phyloP scores from a whole-genome alignment of 2,329 filamentous ascomycete genomes.

The Colletotrichum camelliae region DNA sequence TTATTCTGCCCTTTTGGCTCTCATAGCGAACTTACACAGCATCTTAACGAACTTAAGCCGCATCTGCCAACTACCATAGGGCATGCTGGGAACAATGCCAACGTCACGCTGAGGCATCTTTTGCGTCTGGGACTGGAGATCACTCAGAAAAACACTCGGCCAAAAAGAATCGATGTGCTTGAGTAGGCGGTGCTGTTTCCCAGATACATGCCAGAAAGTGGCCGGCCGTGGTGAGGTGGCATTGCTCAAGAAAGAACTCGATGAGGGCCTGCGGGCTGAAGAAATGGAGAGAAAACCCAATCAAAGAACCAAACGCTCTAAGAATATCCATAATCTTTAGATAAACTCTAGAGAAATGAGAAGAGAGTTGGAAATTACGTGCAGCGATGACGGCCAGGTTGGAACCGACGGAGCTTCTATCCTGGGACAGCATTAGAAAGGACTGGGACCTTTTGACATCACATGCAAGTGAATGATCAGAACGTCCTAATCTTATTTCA shows the following conservation, averaged over 20 bases:
- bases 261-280: not conserved
- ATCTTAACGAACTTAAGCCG: not conserved
- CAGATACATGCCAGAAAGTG: not conserved
- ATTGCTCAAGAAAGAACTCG: not conserved
- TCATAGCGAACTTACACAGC: not conserved
- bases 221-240: not conserved
- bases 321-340: rapidly evolving
- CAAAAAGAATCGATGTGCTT: not conserved
- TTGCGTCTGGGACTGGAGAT: not conserved
- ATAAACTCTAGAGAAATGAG: rapidly evolving
- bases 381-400: not conserved
- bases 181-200: not conserved
- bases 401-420: not conserved
- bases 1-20: rapidly evolving
- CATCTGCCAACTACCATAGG: not conserved
- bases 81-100: not conserved
- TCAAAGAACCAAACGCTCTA: not conserved
- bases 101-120: not conserved
- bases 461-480: not conserved
- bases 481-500: not conserved
- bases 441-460: not conserved
- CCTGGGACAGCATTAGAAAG: not conserved
- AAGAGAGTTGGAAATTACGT: not conserved
- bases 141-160: not conserved
- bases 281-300: not conserved